Evolutionary conservation across 2,329 filamentous ascomycete species (phyloP), one percentile per base, ranked within the genome.

Genomic region (Pseudogymnoascus sp.): DNA sequence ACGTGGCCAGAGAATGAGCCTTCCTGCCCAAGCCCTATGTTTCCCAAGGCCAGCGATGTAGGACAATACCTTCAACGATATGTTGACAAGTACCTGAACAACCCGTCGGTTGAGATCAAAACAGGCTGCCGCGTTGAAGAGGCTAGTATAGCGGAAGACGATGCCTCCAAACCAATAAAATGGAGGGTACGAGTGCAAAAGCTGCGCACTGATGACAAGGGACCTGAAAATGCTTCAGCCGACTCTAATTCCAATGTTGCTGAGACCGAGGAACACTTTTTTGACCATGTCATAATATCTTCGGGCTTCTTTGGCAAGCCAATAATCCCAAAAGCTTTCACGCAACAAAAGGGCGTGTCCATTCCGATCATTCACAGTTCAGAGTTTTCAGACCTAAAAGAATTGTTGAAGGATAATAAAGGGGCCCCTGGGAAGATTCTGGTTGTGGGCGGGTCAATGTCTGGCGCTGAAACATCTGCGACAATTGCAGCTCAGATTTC

Each of bases 371-470:
- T 90, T 0, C 90, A 93, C 73, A 92, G 88, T 75, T 89, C 88
- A 60, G 76, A 81, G 28, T 87, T 91, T 62, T 80, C 87, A 3
- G 79, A 82, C 63, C 74, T 89, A 1, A 70, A 79, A 28, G 73
- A 73, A 7, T 73, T 88, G 2, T 69, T 88, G 1, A 76, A 75
- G 0, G 71, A 75, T 10, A 64, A 63, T 43, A 68, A 19, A 69
- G 75, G 0, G 72, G 71, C 0, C 1, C 48, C 63, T 4, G 79
- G 79, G 1, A 90, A 87, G 70, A 85, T 95, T 14, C 79, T 92
- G 1, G 79, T 96, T 0, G 84, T 92, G 0, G 91, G 91, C 0
- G 90, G 90, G 0, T 90, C 92, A 70, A 92, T 95, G 82, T 93
- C 90, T 1, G 90, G 90, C 0, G 84, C 90, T 4, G 91, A 96